Base-by-base conservation (phyloP, 495 filamentous ascomycete genomes). In the Trichoderma erinaceum region DNA sequence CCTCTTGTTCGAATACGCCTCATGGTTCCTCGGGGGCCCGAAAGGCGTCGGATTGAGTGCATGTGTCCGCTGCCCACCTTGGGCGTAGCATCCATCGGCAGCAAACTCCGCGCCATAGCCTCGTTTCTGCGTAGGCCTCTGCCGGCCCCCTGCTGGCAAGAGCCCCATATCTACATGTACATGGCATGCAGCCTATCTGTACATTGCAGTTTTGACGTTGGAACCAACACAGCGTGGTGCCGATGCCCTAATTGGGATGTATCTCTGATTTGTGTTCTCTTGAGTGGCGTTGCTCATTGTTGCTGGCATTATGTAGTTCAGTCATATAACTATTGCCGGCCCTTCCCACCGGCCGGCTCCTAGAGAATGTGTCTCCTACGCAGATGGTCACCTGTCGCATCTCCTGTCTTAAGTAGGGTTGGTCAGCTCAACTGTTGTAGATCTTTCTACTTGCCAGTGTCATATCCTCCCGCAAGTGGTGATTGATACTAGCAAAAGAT, bases 311-410 rank as follows among this genome's bases (percentile, higher is more conserved):
- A 38, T n/a, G 35, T 38, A 6, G 8, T 38, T 48, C 50, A 11
- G 56, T 16, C 27, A 13, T 61, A 61, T 61, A 61, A 32, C 56
- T 32, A 32, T 61, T 32, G 56, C 56, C 56, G 50, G 50, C 18
- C 43, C 43, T 46, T 18, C 43, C 43, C 43, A 46, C 18, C 43
- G 43, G 43, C 12, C 43, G 43, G 13, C 12, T 46, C 43, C 18
- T 46, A 18, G 43, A 46, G 12, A 15, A 1, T 46, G 18, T 25
- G 50, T 38, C 50, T 56, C 21, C n/a, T 56, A 5, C 18, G 21
- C n/a, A 56, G 50, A 16, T 56, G 7, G 50, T 25, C 18, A n/a
- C 21, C 27, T 21, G 15, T 25, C 27, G 10, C 4, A 25, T 61
- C 18, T 16, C 50, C 25, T 61, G 56, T 32, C 56, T 61, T 16